phyloP scores from a whole-genome alignment of 495 filamentous ascomycete species.

The Lasiosphaeria miniovina region DNA sequence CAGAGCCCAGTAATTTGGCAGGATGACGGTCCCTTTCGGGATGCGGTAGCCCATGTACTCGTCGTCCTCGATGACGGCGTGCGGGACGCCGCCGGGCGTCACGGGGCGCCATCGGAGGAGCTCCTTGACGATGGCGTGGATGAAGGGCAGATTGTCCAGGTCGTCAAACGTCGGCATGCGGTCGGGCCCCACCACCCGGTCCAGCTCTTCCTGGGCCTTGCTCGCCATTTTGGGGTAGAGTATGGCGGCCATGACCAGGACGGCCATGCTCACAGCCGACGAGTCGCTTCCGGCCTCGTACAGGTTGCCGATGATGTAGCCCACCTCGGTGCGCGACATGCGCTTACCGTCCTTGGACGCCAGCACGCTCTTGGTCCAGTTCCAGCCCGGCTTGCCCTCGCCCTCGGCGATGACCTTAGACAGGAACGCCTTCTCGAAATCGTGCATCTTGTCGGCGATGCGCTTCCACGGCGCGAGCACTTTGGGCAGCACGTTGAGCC shows the following conservation, averaged over 20 bases:
- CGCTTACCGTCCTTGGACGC: background rate
- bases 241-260: slow-evolving; percentile 3
- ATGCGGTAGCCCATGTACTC: slow-evolving; percentile 33
- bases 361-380: background rate
- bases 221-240: slow-evolving; percentile 1
- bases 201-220: slow-evolving; percentile 52
- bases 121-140: slow-evolving; percentile 45
- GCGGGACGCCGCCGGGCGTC: slow-evolving; percentile 49
- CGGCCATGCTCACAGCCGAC: background rate
- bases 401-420: background rate
- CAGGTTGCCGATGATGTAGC: slow-evolving; percentile 1
- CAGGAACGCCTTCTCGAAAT: background rate
- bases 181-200: slow-evolving; percentile 38
- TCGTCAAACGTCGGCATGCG: slow-evolving; percentile 47
- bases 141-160: slow-evolving; percentile 44
- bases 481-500: background rate
- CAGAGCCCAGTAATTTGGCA: slow-evolving; percentile 36
- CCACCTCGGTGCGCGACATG: background rate
- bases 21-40: slow-evolving; percentile 32
- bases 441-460: background rate
- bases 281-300: slow-evolving; percentile 1
- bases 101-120: slow-evolving; percentile 54
- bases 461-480: background rate
- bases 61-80: slow-evolving; percentile 47
- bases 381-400: background rate